Evolutionary conservation across 2,329 filamentous ascomycete species (phyloP).

Genomic region (Aureobasidium sp.): DNA sequence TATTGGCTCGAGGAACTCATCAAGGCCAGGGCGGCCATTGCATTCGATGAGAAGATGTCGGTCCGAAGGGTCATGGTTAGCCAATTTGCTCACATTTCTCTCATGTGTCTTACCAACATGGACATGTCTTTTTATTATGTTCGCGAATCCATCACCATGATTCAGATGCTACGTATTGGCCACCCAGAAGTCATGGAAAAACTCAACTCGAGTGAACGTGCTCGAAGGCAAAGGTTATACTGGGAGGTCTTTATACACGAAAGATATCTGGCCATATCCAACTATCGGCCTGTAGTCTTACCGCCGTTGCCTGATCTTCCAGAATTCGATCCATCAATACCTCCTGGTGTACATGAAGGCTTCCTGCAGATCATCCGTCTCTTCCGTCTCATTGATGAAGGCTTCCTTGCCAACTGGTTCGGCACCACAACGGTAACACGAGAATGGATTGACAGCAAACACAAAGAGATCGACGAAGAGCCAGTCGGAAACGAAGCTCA

Average conservation of each 20-base stretch:
- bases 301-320: conserved; percentile 34
- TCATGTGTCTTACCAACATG: conserved; percentile 43
- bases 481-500: conserved; percentile 18
- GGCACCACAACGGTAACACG: conserved; percentile 27
- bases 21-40: conserved; percentile 32
- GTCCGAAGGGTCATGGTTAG: conserved; percentile 45
- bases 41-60: conserved; percentile 35
- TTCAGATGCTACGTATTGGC: conserved; percentile 41
- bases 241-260: conserved; percentile 53
- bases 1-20: conserved; percentile 29
- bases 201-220: conserved; percentile 33
- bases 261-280: conserved; percentile 48
- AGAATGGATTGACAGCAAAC: conserved; percentile 41
- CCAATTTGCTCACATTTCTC: conserved; percentile 48
- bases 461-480: conserved; percentile 37
- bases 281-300: conserved; percentile 41
- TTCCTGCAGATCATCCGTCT: conserved; percentile 41
- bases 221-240: conserved; percentile 44
- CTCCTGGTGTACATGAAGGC: conserved; percentile 34
- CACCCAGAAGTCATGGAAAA: conserved; percentile 30
- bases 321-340: conserved; percentile 35
- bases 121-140: conserved; percentile 47
- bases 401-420: conserved; percentile 42
- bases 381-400: conserved; percentile 38
- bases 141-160: conserved; percentile 43